phyloP scores from a whole-genome alignment of 495 filamentous ascomycete species.

The Penicillium atrosanguineum region DNA sequence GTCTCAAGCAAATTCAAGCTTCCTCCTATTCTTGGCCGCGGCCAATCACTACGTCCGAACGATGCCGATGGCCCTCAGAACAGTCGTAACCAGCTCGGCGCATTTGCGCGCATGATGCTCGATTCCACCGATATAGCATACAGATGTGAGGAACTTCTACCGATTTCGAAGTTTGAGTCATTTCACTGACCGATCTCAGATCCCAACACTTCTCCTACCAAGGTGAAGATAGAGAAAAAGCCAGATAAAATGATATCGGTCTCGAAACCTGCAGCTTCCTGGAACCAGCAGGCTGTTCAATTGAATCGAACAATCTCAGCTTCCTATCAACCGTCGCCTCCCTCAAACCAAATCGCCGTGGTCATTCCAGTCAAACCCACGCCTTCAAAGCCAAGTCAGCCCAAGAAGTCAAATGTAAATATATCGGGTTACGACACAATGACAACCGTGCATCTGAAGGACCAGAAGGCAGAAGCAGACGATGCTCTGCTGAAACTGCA shows the following conservation, averaged over 20 bases:
- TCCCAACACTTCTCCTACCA: conserved; percentile 32
- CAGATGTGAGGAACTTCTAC: conserved; percentile 42
- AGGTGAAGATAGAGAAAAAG: conserved; percentile 21
- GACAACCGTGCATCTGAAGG: conserved; percentile 42
- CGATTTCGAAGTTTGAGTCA: background rate
- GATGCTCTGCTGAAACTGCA: conserved; percentile 64
- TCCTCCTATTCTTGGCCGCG: conserved; percentile 27
- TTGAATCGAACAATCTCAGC: conserved; percentile 21
- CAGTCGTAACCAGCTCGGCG: conserved; percentile 39
- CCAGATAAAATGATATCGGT: conserved; percentile 17
- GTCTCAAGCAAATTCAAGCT: conserved; percentile 67
- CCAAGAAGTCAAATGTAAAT: conserved; percentile 36
- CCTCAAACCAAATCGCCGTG: conserved; percentile 35
- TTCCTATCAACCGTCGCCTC: conserved; percentile 13
- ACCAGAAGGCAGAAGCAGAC: conserved; percentile 79
- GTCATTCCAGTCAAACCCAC: conserved; percentile 39
- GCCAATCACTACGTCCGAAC: conserved; percentile 17
- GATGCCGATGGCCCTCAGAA: conserved; percentile 20
- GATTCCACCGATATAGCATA: conserved; percentile 54
- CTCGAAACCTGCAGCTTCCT: conserved; percentile 14
- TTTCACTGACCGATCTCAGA: conserved; percentile 29
- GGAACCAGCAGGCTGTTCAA: conserved; percentile 22
- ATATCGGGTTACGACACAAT: conserved; percentile 25
- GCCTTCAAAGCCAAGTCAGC: conserved; percentile 18
- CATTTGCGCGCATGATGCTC: conserved; percentile 59